A percentile compares a stretch with the other conserved stretches of the same genome.
Conservation (phyloP, 768 basidiomycete genomes). For the Suillus subluteus region DNA sequence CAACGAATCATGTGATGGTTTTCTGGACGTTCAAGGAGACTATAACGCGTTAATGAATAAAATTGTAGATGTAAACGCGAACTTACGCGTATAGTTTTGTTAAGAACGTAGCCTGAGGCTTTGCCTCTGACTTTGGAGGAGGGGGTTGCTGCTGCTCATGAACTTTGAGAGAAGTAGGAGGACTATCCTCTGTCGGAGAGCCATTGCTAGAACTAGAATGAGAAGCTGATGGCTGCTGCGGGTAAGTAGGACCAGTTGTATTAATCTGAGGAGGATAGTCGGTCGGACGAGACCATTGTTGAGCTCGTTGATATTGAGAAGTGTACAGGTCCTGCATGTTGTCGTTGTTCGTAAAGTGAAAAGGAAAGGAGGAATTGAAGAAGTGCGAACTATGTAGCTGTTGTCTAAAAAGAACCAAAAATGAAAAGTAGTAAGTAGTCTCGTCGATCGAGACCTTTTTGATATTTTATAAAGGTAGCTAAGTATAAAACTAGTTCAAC, state of each 20-base stretch:
- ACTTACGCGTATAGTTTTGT: conserved; percentile 94
- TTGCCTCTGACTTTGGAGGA: conserved; percentile 70
- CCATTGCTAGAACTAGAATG: conserved; percentile 45
- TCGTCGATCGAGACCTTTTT: conserved; percentile 33
- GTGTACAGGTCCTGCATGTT: conserved; percentile 51
- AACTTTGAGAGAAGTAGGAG: conserved; percentile 42
- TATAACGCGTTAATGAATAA: conserved; percentile 37
- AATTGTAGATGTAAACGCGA: not conserved
- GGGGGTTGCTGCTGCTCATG: conserved; percentile 49
- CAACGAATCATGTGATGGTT: conserved; percentile 98
- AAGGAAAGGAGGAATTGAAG: conserved; percentile 34
- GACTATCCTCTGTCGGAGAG: conserved; percentile 48
- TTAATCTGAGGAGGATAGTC: conserved; percentile 41
- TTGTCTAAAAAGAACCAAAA: conserved; percentile 26
- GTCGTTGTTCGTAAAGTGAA: conserved; percentile 40
- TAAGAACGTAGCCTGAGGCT: conserved; percentile 93
- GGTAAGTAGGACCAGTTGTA: conserved; percentile 38
- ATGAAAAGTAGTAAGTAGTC: conserved; percentile 29
- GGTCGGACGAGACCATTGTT: conserved; percentile 35
- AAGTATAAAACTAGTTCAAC: conserved; percentile 38
- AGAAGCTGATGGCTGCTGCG: conserved; percentile 36
- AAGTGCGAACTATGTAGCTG: conserved; percentile 34
- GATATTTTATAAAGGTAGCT: conserved; percentile 26
- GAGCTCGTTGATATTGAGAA: conserved; percentile 49
- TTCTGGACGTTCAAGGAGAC: conserved; percentile 87